phyloP scores from a whole-genome alignment of 306 rosid species.

The Bauhinia variegata region DNA sequence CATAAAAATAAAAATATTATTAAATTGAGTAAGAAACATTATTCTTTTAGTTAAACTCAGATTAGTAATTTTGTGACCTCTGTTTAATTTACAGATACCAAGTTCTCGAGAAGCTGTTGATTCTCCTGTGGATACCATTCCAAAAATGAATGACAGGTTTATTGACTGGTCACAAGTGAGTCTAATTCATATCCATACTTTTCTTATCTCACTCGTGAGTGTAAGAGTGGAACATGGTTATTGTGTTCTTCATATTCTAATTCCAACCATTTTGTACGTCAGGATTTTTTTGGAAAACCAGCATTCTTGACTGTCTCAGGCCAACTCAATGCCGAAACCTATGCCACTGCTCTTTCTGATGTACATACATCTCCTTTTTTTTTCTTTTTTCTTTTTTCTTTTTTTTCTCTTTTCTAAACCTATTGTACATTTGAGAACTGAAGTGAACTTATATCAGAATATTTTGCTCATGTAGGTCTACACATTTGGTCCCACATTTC shows the following conservation, averaged over 20 bases:
- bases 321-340: slow-evolving; percentile 96
- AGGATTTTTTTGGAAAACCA: slow-evolving; percentile 95
- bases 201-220: slow-evolving; percentile 25
- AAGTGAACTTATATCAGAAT: slow-evolving; percentile 29
- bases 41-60: slow-evolving; percentile 5
- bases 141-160: slow-evolving; percentile 63
- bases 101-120: slow-evolving; percentile 65
- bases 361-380: slow-evolving; percentile 44
- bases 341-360: slow-evolving; percentile 96
- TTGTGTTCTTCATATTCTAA: slow-evolving; percentile 33
- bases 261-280: slow-evolving; percentile 36
- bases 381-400: too few relatives aligned
- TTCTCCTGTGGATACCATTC: slow-evolving; percentile 74
- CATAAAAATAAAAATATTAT: too few relatives aligned
- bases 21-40: too few relatives aligned
- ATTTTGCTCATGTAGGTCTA: slow-evolving; percentile 59
- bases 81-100: slow-evolving; percentile 68
- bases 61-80: background rate
- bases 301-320: slow-evolving; percentile 97
- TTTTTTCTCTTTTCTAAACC: slow-evolving; percentile 21
- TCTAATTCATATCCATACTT: slow-evolving; percentile 35
- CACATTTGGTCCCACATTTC: slow-evolving; percentile 96
- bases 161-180: slow-evolving; percentile 97
- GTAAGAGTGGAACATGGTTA: slow-evolving; percentile 7
- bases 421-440: slow-evolving; percentile 29